Evolutionary conservation across 306 rosid genomes (phyloP).

Genomic region (Prunus dulcis): DNA sequence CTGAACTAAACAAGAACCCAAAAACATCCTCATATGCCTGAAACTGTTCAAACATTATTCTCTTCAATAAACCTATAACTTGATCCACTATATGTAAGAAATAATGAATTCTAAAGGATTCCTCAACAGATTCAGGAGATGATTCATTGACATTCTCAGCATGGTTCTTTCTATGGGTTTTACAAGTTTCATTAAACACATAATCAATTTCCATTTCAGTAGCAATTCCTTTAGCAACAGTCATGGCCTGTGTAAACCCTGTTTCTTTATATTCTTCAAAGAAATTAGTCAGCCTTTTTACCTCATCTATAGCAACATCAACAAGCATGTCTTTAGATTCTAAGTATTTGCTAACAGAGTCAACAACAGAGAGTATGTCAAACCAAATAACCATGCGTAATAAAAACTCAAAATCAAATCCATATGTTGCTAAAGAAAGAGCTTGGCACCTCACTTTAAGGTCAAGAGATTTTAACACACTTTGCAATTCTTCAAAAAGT

Average conservation of each 20-base stretch:
- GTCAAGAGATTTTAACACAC: constrained; percentile 6
- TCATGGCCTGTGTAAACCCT: neutral
- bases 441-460: neutral
- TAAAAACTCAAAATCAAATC: neutral
- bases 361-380: constrained; percentile 1
- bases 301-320: neutral
- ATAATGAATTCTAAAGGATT: constrained; percentile 1
- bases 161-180: neutral
- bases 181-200: neutral
- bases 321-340: constrained; percentile 1
- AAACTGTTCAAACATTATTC: neutral
- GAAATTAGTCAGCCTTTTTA: neutral
- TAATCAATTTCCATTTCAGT: neutral
- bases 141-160: neutral
- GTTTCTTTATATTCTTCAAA: neutral
- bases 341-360: neutral
- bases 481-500: neutral
- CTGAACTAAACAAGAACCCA: neutral
- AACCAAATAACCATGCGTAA: constrained; percentile 1
- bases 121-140: neutral
- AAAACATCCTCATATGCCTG: neutral
- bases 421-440: neutral
- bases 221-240: neutral
- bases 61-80: neutral
- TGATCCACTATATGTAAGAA: neutral